phyloP scores from a whole-genome alignment of 345 rosid species.

The Brassica incana region DNA sequence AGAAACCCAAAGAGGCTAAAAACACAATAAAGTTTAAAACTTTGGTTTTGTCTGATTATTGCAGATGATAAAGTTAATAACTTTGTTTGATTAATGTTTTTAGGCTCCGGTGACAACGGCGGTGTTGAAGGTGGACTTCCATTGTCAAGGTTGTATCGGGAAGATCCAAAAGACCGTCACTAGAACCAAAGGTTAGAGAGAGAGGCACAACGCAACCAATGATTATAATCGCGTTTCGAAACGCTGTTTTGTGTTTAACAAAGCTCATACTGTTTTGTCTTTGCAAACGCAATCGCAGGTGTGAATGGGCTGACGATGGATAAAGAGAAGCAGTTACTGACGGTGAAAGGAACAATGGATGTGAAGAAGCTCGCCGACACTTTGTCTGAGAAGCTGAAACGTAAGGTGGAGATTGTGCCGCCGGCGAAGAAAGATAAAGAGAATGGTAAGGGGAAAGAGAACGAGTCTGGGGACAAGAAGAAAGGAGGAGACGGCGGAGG shows the following conservation, averaged over 20 bases:
- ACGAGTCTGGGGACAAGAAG: constrained; percentile 30
- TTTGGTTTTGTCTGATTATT: neutral
- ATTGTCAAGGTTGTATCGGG: constrained; percentile 66
- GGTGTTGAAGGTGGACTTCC: constrained; percentile 57
- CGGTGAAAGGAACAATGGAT: constrained; percentile 85
- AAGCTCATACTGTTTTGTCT: neutral
- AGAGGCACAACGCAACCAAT: neutral
- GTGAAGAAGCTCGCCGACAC: constrained; percentile 47
- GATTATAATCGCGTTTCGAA: neutral
- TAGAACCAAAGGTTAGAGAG: constrained; percentile 47
- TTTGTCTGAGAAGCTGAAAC: constrained; percentile 55
- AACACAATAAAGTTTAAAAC: neutral
- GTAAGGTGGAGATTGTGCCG: constrained; percentile 69
- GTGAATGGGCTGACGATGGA: constrained; percentile 55
- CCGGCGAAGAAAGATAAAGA: constrained; percentile 50
- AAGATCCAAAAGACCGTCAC: constrained; percentile 52
- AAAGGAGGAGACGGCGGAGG: constrained; percentile 38
- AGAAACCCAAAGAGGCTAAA: constrained; percentile 38
- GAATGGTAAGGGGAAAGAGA: constrained; percentile 28
- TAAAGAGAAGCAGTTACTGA: constrained; percentile 57
- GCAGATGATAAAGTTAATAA: neutral
- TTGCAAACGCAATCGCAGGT: constrained; percentile 42
- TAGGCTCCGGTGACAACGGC: constrained; percentile 61
- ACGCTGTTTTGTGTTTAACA: neutral
- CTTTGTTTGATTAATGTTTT: neutral